phyloP scores from a whole-genome alignment of 495 filamentous ascomycete genomes.

The Penicillium silybi region DNA sequence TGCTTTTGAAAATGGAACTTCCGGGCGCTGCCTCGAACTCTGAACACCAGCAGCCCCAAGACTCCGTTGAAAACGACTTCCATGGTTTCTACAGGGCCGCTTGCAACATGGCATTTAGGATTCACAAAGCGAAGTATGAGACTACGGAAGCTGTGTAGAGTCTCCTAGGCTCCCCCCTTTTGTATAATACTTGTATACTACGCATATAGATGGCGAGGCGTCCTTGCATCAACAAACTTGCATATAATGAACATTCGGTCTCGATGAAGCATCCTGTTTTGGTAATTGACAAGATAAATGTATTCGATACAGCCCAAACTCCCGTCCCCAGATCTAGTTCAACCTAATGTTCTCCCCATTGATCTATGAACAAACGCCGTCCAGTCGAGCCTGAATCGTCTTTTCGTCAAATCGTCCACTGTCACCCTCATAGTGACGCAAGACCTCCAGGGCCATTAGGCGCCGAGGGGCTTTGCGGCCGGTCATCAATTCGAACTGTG shows the following conservation, averaged over 20 bases:
- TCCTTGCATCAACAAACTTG: not conserved
- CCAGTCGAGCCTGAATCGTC: constrained; percentile 39
- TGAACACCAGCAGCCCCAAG: constrained; percentile 1
- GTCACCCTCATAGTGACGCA: constrained; percentile 48
- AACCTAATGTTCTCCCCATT: not conserved
- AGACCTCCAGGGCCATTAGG: constrained; percentile 67
- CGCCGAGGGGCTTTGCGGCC: constrained; percentile 73
- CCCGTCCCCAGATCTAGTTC: not conserved
- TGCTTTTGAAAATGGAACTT: constrained; percentile 31
- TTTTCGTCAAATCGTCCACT: constrained; percentile 41
- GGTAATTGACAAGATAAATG: not conserved
- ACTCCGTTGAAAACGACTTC: constrained; percentile 24
- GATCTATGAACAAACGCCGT: constrained; percentile 23
- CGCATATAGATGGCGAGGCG: constrained; percentile 1
- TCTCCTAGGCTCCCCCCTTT: not conserved
- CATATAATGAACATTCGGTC: not conserved
- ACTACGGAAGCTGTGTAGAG: not conserved
- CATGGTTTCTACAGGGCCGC: constrained; percentile 36
- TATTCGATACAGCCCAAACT: not conserved
- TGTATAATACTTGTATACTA: not conserved
- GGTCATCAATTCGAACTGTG: constrained; percentile 79
- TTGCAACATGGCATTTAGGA: constrained; percentile 36
- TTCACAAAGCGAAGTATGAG: constrained; percentile 11
- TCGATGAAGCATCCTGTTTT: too few species aligned
- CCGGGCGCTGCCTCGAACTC: not conserved